These are phyloP conservation scores for Theobroma cacao DNA, from an alignment of 345 rosid species.

Conservation along the genomic window DNA sequence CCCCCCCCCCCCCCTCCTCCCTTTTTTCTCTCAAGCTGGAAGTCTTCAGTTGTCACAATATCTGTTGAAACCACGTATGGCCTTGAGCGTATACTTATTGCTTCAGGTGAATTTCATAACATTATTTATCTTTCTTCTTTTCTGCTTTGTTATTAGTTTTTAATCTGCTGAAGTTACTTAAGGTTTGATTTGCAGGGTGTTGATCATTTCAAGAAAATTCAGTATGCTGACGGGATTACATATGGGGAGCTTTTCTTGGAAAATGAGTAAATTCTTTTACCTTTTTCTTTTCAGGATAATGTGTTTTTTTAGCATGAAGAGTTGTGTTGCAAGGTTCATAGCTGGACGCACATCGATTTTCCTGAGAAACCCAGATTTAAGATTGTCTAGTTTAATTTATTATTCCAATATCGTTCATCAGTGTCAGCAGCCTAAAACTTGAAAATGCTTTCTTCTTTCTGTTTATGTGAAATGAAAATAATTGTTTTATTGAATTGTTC, in stretches of 20 bases:
- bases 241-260: constrained; percentile 95
- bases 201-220: constrained; percentile 95
- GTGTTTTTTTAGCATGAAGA: constrained; percentile 1
- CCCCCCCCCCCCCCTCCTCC: no score
- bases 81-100: constrained; percentile 89
- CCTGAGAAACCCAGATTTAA: neutral
- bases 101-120: constrained; percentile 64
- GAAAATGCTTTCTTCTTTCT: constrained; percentile 2
- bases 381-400: constrained; percentile 1
- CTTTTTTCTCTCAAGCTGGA: constrained; percentile 90
- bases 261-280: constrained; percentile 62
- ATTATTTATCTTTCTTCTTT: constrained; percentile 8
- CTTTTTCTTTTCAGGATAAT: constrained; percentile 14
- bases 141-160: constrained; percentile 11
- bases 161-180: constrained; percentile 28
- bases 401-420: neutral
- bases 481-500: constrained; percentile 9
- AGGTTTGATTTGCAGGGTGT: constrained; percentile 58
- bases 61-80: constrained; percentile 99
- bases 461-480: constrained; percentile 5
- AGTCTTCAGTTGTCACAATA: constrained; percentile 83
- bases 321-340: neutral
- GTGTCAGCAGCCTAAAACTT: neutral
- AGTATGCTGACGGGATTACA: constrained; percentile 89
- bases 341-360: constrained; percentile 3